phyloP scores from a whole-genome alignment of 352 stramenopile genomes.

The Thalassiosira livingstoniorum region DNA sequence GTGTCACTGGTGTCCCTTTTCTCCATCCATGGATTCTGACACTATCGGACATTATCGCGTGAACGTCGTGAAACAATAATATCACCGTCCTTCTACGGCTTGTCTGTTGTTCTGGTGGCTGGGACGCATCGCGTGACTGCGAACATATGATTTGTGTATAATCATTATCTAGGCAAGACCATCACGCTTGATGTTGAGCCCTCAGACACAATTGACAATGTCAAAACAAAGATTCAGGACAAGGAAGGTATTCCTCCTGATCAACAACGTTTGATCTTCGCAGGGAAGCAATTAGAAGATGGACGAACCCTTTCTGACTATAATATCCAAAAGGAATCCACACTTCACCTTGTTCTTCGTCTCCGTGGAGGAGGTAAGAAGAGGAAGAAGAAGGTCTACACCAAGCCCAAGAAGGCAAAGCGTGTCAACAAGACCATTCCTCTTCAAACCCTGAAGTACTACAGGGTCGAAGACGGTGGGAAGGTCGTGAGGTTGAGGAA shows the following conservation, averaged over 20 bases:
- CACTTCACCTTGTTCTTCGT: conserved; percentile 88
- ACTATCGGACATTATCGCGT: background rate
- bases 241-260: conserved; percentile 99
- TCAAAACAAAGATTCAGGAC: conserved; percentile 99
- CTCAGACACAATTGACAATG: conserved; percentile 98
- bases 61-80: background rate
- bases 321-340: conserved; percentile 93
- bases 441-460: conserved; percentile 90
- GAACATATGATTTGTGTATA: background rate
- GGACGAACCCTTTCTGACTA: conserved; percentile 90
- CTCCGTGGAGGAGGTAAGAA: conserved; percentile 92
- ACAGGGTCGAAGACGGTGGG: conserved; percentile 87
- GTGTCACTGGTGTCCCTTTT: background rate
- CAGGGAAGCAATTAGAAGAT: conserved; percentile 90
- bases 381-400: conserved; percentile 99
- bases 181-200: conserved; percentile 99
- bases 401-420: conserved; percentile 99
- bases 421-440: conserved; percentile 88
- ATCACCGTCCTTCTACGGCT: background rate
- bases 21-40: background rate
- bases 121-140: conserved; percentile 43
- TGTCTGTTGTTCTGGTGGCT: conserved; percentile 13
- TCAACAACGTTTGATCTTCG: conserved; percentile 98
- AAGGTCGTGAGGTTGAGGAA: conserved; percentile 98
- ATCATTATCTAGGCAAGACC: conserved; percentile 91